These are phyloP conservation scores for Phytopythium montanum DNA, from an alignment of 352 stramenopile genomes.

Conservation along the genomic window DNA sequence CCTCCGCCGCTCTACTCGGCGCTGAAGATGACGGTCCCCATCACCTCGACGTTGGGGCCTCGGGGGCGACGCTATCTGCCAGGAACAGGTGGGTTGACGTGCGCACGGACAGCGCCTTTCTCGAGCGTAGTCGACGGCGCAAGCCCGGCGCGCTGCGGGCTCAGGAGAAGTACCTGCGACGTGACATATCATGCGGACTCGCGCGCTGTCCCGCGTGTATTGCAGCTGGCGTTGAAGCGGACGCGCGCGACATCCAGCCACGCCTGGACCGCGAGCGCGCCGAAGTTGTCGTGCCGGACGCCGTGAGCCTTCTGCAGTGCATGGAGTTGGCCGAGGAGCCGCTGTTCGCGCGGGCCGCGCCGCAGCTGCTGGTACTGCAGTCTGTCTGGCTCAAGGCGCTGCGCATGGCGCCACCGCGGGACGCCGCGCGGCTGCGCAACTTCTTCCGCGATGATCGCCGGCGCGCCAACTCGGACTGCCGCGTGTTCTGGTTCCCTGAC, in stretches of 20 bases:
- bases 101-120: constrained; percentile 53
- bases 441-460: constrained; percentile 65
- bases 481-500: constrained; percentile 63
- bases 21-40: neutral
- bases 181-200: constrained; percentile 70
- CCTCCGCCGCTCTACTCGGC: neutral
- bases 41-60: no score
- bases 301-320: constrained; percentile 63
- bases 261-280: constrained; percentile 30
- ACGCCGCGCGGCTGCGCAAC: constrained; percentile 56
- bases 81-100: constrained; percentile 45
- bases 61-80: neutral
- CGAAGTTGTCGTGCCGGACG: constrained; percentile 71
- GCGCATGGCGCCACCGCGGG: constrained; percentile 57
- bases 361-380: constrained; percentile 67
- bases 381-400: constrained; percentile 63
- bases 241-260: constrained; percentile 10
- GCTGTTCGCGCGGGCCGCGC: constrained; percentile 31
- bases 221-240: constrained; percentile 6
- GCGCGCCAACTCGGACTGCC: constrained; percentile 31
- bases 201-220: constrained; percentile 39
- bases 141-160: constrained; percentile 68
- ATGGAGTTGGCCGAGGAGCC: constrained; percentile 71
- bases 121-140: constrained; percentile 71
- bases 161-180: constrained; percentile 66